These are phyloP conservation scores for Rehmannia glutinosa DNA, from an alignment of 257 asterid species.

Conservation along the genomic window DNA sequence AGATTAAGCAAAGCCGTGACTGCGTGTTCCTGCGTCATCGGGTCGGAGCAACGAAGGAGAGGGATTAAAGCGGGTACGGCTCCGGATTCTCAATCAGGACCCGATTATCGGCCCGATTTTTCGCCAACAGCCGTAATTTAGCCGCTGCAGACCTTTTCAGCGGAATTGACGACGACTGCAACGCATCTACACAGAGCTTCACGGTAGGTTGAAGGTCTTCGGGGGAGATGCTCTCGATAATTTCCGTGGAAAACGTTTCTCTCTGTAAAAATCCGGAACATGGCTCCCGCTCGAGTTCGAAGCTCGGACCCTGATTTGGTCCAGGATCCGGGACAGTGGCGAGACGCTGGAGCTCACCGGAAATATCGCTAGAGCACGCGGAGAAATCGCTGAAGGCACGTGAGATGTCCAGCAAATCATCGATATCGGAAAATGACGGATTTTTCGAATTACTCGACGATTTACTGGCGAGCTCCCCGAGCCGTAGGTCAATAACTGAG, in stretches of 20 bases:
- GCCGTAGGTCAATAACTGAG: conserved; percentile 49
- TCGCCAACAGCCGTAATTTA: conserved; percentile 50
- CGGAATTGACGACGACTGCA: conserved; percentile 42
- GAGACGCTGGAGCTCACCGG: conserved; percentile 64
- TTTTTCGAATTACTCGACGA: conserved; percentile 6
- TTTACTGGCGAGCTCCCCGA: conserved; percentile 44
- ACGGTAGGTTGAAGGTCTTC: conserved; percentile 66
- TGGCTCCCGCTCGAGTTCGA: conserved; percentile 37
- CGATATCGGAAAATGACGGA: conserved; percentile 9
- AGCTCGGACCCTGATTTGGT: background rate
- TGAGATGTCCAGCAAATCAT: conserved; percentile 37
- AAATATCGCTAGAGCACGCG: conserved; percentile 59
- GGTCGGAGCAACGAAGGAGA: conserved; percentile 56
- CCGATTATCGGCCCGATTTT: conserved; percentile 63
- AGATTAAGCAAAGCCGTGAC: conserved; percentile 64
- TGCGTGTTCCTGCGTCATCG: conserved; percentile 62
- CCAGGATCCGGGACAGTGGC: conserved; percentile 37
- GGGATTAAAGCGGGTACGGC: conserved; percentile 52
- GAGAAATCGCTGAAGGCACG: conserved; percentile 51
- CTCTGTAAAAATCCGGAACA: conserved; percentile 49
- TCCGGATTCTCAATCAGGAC: conserved; percentile 61
- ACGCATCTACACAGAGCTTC: conserved; percentile 51
- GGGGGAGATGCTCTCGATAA: conserved; percentile 56
- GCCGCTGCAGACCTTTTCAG: conserved; percentile 66
- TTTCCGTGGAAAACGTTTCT: conserved; percentile 60